Conservation (phyloP, 805 yeast genomes). For the Nakazawaea pomicola region DNA sequence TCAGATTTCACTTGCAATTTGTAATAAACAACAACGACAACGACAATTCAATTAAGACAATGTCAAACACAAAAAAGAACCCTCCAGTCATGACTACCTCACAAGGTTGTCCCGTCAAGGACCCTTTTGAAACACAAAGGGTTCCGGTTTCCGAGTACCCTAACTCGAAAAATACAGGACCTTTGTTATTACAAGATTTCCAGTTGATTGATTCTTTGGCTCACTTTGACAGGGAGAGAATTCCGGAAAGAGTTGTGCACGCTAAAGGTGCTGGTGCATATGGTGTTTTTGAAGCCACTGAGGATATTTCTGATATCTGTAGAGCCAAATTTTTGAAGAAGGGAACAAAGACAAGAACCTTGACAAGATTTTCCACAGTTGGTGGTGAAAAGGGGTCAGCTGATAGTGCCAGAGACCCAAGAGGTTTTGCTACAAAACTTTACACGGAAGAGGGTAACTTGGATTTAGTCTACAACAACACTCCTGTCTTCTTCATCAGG, state of each 20-base stretch:
- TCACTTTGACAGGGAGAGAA: slow-evolving; percentile 85
- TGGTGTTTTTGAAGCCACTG: slow-evolving; percentile 83
- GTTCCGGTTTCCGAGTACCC: slow-evolving; percentile 44
- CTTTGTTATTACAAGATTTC: slow-evolving; percentile 76
- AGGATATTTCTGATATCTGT: slow-evolving; percentile 72
- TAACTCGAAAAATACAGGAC: slow-evolving; percentile 40
- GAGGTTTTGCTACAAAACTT: slow-evolving; percentile 78
- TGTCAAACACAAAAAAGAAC: slow-evolving; percentile 21
- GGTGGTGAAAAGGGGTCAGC: slow-evolving; percentile 84
- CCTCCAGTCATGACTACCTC: slow-evolving; percentile 66
- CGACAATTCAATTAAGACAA: slow-evolving; percentile 7
- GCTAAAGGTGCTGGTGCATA: slow-evolving; percentile 93
- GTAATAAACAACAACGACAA: too few relatives aligned
- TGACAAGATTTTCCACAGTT: slow-evolving; percentile 79
- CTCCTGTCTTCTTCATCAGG: slow-evolving; percentile 80
- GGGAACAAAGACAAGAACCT: slow-evolving; percentile 75
- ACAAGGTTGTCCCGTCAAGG: slow-evolving; percentile 72
- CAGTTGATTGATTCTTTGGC: slow-evolving; percentile 76
- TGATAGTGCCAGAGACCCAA: slow-evolving; percentile 82
- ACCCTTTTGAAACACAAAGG: slow-evolving; percentile 73
- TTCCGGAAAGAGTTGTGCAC: slow-evolving; percentile 90
- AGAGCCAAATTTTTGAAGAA: slow-evolving; percentile 64
- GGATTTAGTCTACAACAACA: slow-evolving; percentile 83
- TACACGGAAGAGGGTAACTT: slow-evolving; percentile 82
- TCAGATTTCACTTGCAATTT: too few relatives aligned